These are phyloP conservation scores for Daldinia childiae DNA, from an alignment of 495 filamentous ascomycete species.

Conservation along the genomic window DNA sequence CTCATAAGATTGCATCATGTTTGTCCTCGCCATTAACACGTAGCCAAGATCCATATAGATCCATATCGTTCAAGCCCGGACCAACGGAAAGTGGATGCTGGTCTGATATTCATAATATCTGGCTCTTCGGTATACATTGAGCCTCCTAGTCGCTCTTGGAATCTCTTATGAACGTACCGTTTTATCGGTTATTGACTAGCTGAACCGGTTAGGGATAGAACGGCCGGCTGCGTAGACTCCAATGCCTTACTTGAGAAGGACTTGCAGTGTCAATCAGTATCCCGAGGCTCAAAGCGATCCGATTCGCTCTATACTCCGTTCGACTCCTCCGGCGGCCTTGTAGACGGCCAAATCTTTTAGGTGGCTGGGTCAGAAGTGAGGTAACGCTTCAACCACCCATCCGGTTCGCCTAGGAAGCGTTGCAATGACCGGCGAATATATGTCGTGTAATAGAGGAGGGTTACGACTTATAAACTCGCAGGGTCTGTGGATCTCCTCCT, in stretches of 20 bases:
- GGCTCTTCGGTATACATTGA: conserved; percentile 9
- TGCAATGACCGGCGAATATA: conserved; percentile 19
- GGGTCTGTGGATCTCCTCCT: conserved; percentile 11
- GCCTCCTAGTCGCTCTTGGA: conserved; percentile 14
- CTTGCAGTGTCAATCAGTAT: conserved; percentile 22
- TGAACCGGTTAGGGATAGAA: conserved; percentile 14
- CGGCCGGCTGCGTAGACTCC: conserved; percentile 9
- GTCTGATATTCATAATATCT: conserved; percentile 11
- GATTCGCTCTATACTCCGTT: conserved; percentile 30
- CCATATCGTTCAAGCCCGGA: conserved; percentile 14
- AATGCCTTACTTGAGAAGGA: conserved; percentile 17
- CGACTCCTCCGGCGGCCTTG: conserved; percentile 22
- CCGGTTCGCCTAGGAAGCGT: conserved; percentile 14
- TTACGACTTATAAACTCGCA: conserved; percentile 22
- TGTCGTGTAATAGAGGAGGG: conserved; percentile 38
- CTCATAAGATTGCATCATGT: neutral
- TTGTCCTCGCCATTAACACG: neutral
- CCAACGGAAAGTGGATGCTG: conserved; percentile 22
- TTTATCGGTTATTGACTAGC: neutral
- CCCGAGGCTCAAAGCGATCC: conserved; percentile 17
- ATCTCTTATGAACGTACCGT: neutral
- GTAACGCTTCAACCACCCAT: conserved; percentile 31
- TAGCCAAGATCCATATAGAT: conserved; percentile 16
- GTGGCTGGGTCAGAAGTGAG: conserved; percentile 15
- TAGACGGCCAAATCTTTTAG: conserved; percentile 20